phyloP scores from a whole-genome alignment of 352 stramenopile species.

The Pythium folliculosum region DNA sequence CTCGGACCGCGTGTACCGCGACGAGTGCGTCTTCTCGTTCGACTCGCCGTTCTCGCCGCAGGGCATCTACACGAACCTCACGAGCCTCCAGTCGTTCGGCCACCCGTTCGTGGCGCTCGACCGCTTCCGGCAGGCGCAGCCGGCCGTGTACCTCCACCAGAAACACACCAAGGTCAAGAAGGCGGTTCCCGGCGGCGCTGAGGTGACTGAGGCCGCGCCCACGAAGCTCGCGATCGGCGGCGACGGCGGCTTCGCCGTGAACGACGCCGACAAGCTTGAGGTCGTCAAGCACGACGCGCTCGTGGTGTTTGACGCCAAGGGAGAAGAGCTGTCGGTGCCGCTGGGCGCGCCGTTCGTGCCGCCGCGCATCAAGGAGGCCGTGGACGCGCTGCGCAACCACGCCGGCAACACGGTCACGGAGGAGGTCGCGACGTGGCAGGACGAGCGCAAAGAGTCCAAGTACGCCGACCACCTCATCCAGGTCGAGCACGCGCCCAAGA shows the following conservation, averaged over 20 bases:
- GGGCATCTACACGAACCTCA: slow-evolving; percentile 92
- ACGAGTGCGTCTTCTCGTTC: slow-evolving; percentile 98
- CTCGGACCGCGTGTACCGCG: slow-evolving; percentile 91
- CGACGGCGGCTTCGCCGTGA: slow-evolving; percentile 92
- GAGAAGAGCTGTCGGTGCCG: slow-evolving; percentile 27
- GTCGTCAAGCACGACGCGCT: slow-evolving; percentile 82
- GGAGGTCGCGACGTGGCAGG: slow-evolving; percentile 81
- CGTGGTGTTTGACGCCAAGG: slow-evolving; percentile 65
- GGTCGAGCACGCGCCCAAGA: slow-evolving; percentile 53
- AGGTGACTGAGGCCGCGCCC: slow-evolving; percentile 36
- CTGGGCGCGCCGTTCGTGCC: slow-evolving; percentile 48
- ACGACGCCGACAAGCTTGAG: slow-evolving; percentile 58
- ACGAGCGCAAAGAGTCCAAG: slow-evolving; percentile 75
- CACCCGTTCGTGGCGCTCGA: slow-evolving; percentile 66
- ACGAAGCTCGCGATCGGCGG: slow-evolving; percentile 96
- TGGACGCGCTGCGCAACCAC: slow-evolving; percentile 70
- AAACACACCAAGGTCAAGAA: slow-evolving; percentile 43
- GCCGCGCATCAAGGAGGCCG: slow-evolving; percentile 48
- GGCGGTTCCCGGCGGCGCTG: neutral
- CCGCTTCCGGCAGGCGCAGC: slow-evolving; percentile 30
- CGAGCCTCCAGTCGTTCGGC: slow-evolving; percentile 92
- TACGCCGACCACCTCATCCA: slow-evolving; percentile 79
- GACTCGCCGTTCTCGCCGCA: slow-evolving; percentile 76
- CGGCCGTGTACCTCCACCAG: slow-evolving; percentile 80
- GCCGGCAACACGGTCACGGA: slow-evolving; percentile 76